Evolutionary conservation across 2,329 filamentous ascomycete species (phyloP), one percentile per base, ranked within the genome.

Genomic region (Aciculosporium take): DNA sequence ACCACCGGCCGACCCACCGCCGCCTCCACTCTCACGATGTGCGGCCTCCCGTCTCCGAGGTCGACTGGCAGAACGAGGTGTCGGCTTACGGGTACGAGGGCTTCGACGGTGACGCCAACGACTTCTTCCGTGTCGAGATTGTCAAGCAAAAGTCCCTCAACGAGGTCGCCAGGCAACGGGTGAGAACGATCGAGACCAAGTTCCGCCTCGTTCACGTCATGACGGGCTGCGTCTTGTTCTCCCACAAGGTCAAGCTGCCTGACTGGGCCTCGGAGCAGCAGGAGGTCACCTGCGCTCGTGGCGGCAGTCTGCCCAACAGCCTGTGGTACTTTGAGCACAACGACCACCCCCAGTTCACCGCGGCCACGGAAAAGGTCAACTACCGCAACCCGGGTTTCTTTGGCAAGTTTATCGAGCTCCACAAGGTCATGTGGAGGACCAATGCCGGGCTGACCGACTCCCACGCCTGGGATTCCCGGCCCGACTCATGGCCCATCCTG

Each of bases 191-290:
- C 49, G 81, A 98, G 65, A 87, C 87, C 53, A 96, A 96, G 67
- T 98, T 98, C 69, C 83, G 79, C 57, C 81, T 98, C 34, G 75
- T 96, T 27, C 91, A 98, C 57, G 66, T 94, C 58, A 96, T 98
- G 91, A 94, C 87, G 48, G 88, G 89, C 36, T 98, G 91, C 57
- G 84, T 81, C 10, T 72, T 98, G 20, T 98, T 98, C 70, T 96
- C 89, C 1, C 91, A 98, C 72, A 96, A 95, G 68, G 88, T 96
- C 59, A 98, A 98, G 69, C 79, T 98, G 44, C 91, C 91, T 3
- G 87, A 94, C 3, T 98, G 91, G 91, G 91, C 84, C 36, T 98
- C 82, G 40, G 91, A 96, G 61, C 91, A 98, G 62, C 91, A 98
- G 61, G 91, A 98, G 63, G 91, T 98, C n/a, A 96, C 89, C 17